Evolutionary conservation across 129 eudicot species (phyloP).

Genomic region (Pittosporum tobira): DNA sequence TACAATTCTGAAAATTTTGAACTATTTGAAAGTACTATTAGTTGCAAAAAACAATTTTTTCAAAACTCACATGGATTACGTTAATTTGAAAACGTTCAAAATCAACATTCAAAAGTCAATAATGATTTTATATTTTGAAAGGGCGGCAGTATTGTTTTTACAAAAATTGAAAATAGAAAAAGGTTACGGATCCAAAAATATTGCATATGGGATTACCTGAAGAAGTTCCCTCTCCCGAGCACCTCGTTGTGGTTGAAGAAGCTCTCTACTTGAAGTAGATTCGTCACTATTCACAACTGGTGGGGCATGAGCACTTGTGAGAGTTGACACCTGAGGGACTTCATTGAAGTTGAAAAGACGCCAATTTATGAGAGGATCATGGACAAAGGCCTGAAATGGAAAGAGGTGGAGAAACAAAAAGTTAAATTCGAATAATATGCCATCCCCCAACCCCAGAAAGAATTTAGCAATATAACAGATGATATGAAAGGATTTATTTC

Average conservation of each 20-base stretch:
- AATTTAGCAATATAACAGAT: not conserved
- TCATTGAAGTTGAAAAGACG: conserved; percentile 94
- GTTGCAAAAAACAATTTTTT: too few species aligned
- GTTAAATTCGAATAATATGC: not conserved
- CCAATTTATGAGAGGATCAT: conserved; percentile 98
- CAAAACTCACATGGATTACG: too few species aligned
- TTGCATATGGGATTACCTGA: conserved; percentile 68
- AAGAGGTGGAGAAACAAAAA: not conserved
- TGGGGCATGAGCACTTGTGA: conserved; percentile 44
- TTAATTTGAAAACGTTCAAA: too few species aligned
- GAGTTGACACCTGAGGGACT: conserved; percentile 81
- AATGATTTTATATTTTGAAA: too few species aligned
- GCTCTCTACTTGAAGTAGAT: conserved; percentile 36
- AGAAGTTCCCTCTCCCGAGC: conserved; percentile 89
- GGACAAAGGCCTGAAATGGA: conserved; percentile 91
- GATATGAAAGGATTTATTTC: not conserved
- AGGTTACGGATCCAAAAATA: too few species aligned
- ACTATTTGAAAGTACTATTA: too few species aligned
- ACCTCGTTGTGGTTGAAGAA: conserved; percentile 83
- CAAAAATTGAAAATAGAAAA: too few species aligned
- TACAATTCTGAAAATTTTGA: too few species aligned
- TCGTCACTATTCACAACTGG: conserved; percentile 70
- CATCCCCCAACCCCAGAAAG: not conserved
- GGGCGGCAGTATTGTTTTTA: too few species aligned
- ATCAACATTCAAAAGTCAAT: too few species aligned